A percentile compares a stretch with the other conserved stretches of the same genome.
phyloP scores from a whole-genome alignment of 129 eudicot genomes.

The Flaveria bidentis region DNA sequence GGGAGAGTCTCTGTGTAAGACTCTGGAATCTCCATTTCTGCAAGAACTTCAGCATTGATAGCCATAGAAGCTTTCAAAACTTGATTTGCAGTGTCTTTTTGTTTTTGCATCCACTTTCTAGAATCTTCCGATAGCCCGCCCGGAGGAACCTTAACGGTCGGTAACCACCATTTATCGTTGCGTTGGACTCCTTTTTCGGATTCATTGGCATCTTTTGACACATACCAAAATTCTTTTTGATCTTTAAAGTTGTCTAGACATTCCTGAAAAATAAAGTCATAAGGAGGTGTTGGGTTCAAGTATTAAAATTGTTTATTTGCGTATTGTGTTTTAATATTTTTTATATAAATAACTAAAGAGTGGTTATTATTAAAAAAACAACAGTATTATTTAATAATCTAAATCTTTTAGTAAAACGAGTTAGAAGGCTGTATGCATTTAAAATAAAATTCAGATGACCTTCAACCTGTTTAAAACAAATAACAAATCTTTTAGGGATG shows the following conservation, averaged over 20 bases:
- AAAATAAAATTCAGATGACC: not conserved
- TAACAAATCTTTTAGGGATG: not conserved
- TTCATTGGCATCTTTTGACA: constrained; percentile 68
- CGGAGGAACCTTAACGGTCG: constrained; percentile 71
- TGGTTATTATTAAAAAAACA: not conserved
- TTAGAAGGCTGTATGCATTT: not conserved
- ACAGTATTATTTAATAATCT: not conserved
- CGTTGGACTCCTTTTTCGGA: constrained; percentile 71
- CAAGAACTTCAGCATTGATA: constrained; percentile 71
- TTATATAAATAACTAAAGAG: no score
- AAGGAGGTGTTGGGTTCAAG: not conserved
- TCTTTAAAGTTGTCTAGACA: constrained; percentile 68
- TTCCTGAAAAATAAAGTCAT: constrained; percentile 44
- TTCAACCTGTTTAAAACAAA: not conserved
- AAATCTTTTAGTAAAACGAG: not conserved
- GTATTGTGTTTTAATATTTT: no score
- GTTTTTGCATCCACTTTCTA: constrained; percentile 61
- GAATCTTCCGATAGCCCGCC: constrained; percentile 67
- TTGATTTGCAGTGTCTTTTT: constrained; percentile 81
- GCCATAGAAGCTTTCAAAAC: constrained; percentile 90
- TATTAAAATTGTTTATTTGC: not conserved
- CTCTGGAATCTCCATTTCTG: constrained; percentile 83
- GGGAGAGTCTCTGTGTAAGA: constrained; percentile 72
- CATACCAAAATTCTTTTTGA: constrained; percentile 61
- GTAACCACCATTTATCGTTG: constrained; percentile 83